Conservation (phyloP, 805 yeast genomes). For the Grigorovia yakushimaensis region DNA sequence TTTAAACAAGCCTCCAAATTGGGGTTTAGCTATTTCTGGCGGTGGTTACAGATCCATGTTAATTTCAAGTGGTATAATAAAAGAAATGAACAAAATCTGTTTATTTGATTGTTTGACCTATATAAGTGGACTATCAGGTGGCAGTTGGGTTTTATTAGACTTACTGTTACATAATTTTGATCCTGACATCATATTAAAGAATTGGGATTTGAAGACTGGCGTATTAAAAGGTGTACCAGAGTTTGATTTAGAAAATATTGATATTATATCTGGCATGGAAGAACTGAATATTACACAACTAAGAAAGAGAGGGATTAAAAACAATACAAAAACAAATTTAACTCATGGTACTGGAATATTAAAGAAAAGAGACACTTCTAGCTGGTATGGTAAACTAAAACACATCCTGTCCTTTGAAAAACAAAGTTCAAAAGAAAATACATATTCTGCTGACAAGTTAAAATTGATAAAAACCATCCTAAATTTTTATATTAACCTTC, state of each 20-base stretch:
- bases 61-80: slow-evolving; percentile 26
- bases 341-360: neutral
- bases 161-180: slow-evolving; percentile 33
- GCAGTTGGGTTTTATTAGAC: slow-evolving; percentile 58
- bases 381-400: slow-evolving; percentile 9
- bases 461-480: slow-evolving; percentile 28
- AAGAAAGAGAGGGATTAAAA: neutral
- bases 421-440: too few species aligned
- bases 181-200: slow-evolving; percentile 22
- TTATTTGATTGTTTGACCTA: slow-evolving; percentile 46
- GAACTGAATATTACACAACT: neutral
- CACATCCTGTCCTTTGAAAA: slow-evolving; percentile 11
- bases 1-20: slow-evolving; percentile 19
- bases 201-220: slow-evolving; percentile 38
- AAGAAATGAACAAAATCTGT: slow-evolving; percentile 29
- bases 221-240: slow-evolving; percentile 50
- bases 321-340: neutral
- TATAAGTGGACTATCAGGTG: slow-evolving; percentile 61
- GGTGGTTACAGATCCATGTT: slow-evolving; percentile 33
- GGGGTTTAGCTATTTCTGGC: slow-evolving; percentile 31
- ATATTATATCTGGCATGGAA: slow-evolving; percentile 14
- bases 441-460: neutral
- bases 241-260: slow-evolving; percentile 31
- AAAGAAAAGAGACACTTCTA: slow-evolving; percentile 9
- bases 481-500: slow-evolving; percentile 43